Evolutionary conservation across 2,329 filamentous ascomycete genomes (phyloP).

Genomic region (Chaetomiaceae sp.): DNA sequence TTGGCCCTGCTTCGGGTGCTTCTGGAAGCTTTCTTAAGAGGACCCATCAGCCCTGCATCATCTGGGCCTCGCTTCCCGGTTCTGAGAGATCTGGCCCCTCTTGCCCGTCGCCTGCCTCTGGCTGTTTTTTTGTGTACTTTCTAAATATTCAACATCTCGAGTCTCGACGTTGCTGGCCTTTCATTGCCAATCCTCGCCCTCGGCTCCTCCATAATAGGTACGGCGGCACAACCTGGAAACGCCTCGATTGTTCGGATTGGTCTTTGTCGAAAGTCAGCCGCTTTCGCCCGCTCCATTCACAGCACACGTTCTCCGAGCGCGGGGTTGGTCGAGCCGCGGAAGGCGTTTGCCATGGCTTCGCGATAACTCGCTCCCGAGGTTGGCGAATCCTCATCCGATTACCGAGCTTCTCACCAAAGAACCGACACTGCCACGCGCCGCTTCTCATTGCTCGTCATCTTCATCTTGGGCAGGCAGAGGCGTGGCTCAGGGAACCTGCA

Average conservation of each 20-base stretch:
- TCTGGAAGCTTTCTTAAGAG: constrained; percentile 19
- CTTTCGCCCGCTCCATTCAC: neutral
- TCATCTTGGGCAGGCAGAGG: no score
- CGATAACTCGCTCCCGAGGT: constrained; percentile 18
- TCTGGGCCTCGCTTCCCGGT: neutral
- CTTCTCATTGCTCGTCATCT: neutral
- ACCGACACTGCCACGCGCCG: neutral
- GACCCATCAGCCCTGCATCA: constrained; percentile 22
- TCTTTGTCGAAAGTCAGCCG: neutral
- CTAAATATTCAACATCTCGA: no score
- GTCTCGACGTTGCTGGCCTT: no score
- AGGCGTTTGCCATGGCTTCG: constrained; percentile 18
- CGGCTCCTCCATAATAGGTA: no score
- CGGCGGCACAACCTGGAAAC: no score
- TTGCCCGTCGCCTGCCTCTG: neutral
- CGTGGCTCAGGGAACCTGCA: no score
- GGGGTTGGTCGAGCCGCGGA: constrained; percentile 1
- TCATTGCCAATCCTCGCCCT: no score
- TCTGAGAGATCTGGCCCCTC: neutral
- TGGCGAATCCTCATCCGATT: constrained; percentile 11
- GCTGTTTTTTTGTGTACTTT: no score
- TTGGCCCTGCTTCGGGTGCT: constrained; percentile 23
- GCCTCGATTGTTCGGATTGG: no score
- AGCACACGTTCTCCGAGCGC: neutral
- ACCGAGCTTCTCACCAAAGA: constrained; percentile 2